Evolutionary conservation across 192 early-diverging fungal species (phyloP), one percentile per base, ranked within the genome.

Genomic region (Coemansia sp.): DNA sequence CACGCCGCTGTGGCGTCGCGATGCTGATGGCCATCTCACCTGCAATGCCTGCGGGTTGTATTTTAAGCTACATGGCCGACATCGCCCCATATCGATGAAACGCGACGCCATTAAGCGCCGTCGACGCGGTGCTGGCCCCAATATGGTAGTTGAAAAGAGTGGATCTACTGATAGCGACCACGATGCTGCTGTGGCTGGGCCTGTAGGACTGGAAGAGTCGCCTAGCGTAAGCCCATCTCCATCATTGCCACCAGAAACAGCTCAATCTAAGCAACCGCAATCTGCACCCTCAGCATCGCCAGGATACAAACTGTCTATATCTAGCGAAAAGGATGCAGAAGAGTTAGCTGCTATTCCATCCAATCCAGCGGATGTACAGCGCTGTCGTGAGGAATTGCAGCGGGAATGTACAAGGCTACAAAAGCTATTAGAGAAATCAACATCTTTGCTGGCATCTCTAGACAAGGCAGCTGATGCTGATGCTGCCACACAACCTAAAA

Each of bases 1-100:
- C 21, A 86, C 91, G 21, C 90, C 90, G 14, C 72, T 91, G 14
- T 92, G 90, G 90, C 76, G 90, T 43, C 81, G 90, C 35, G 87
- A 89, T 55, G 82, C 78, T 19, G 78, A 81, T 7, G 88, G 88
- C 57, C 83, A 88, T 12, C 68, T 86, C 30, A 83, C 91, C 16
- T 95, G 93, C 81, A 95, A 95, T 65, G 93, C 93, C 20, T 96
- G 94, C 65, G 94, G 94, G 5, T 72, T 96, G 37, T 96, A 96
- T 70, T 93, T 85, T 70, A 89, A 87, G 52, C 80, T 94, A 49
- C 91, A 95, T 57, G 81, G 80, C 68, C 72, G 80, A 16, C 87
- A 90, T 40, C 81, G 93, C 7, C 93, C 93, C n/a, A 82, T 88
- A 33, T 86, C 80, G 12, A 80, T 91, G 72, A 87, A 89, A 64